Percentiles rank a stretch among this genome's conserved stretches.
phyloP scores from a whole-genome alignment of 805 yeast species.

The Starmerella gropengiesseri region DNA sequence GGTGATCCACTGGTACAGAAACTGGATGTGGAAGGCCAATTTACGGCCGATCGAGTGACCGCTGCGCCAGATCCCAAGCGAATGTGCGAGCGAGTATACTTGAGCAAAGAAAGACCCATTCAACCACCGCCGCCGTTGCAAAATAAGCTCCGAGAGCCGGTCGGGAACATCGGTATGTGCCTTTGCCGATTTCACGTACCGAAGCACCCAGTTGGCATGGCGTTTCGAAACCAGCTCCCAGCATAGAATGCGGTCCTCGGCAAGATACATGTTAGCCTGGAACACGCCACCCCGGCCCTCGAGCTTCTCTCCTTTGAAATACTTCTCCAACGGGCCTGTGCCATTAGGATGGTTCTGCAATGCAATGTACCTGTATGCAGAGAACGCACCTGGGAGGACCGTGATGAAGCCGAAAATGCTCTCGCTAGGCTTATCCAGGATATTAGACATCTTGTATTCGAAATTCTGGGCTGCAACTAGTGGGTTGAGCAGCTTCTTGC shows the following conservation, averaged over 20 bases:
- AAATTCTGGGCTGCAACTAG: slow-evolving; percentile 93
- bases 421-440: slow-evolving; percentile 91
- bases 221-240: slow-evolving; percentile 88
- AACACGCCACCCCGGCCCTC: slow-evolving; percentile 69
- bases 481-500: slow-evolving; percentile 57
- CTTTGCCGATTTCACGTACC: slow-evolving; percentile 75
- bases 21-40: slow-evolving; percentile 62
- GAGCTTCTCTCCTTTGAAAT: slow-evolving; percentile 83
- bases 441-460: slow-evolving; percentile 91
- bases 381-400: slow-evolving; percentile 92
- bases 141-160: slow-evolving; percentile 67
- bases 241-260: slow-evolving; percentile 92
- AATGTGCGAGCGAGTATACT: slow-evolving; percentile 71
- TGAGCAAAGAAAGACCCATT: slow-evolving; percentile 96
- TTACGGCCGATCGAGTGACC: slow-evolving; percentile 60
- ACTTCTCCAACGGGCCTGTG: slow-evolving; percentile 74
- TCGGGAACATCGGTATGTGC: slow-evolving; percentile 97
- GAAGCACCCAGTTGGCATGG: slow-evolving; percentile 60
- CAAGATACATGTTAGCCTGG: slow-evolving; percentile 91
- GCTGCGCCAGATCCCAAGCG: slow-evolving; percentile 64
- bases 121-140: slow-evolving; percentile 93
- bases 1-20: slow-evolving; percentile 62
- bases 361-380: slow-evolving; percentile 84
- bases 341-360: slow-evolving; percentile 57
- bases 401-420: slow-evolving; percentile 88